Evolutionary conservation across 768 basidiomycete species (phyloP), one percentile per base, ranked within the genome.

Genomic region (Harrya chromipes): DNA sequence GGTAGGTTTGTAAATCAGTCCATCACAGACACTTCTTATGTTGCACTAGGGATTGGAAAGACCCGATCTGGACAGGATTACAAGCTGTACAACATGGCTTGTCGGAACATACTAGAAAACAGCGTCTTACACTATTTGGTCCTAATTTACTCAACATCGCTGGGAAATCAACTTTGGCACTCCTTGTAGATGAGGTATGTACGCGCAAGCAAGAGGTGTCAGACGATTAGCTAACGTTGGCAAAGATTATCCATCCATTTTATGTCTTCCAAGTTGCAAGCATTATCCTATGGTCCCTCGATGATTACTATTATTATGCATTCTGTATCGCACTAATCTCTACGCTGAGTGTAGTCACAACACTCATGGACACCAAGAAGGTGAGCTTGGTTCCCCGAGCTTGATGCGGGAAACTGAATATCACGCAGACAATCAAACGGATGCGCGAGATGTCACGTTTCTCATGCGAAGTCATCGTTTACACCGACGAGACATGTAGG

Each of bases 181-280:
- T 99, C 4, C 74, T 98, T 7, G 71, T 97, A 17, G 94, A 97
- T 56, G 97, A 98, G 79, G 93, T 92, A 66, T 46, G 71, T 63
- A 33, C 20, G n/a, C 14, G 46, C 13, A 33, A n/a, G 10, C 33
- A 12, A 43, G 33, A 1, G 12, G 29, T 17, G 29, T 14, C 19
- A 26, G 24, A 40, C 34, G 8, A 31, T 40, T 16, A 49, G 10
- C 46, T 57, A 43, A 55, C 36, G 13, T 49, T 6, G 21, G 36
- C 26, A 29, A 54, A 85, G 92, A 82, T 97, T 39, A 86, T 98
- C 34, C 95, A 98, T 64, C 97, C 97, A 1, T 98, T 98, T 70
- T 98, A 97, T 64, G 87, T 99, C 47, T 99, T 99, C 64, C 97
- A 99, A 77, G 85, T 97, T 56, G 92, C 92, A 43, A 97, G 93